A percentile compares a stretch with the other conserved stretches of the same genome.
Evolutionary conservation across 2,329 filamentous ascomycete genomes (phyloP).

Genomic region (Eurotiales sp.): DNA sequence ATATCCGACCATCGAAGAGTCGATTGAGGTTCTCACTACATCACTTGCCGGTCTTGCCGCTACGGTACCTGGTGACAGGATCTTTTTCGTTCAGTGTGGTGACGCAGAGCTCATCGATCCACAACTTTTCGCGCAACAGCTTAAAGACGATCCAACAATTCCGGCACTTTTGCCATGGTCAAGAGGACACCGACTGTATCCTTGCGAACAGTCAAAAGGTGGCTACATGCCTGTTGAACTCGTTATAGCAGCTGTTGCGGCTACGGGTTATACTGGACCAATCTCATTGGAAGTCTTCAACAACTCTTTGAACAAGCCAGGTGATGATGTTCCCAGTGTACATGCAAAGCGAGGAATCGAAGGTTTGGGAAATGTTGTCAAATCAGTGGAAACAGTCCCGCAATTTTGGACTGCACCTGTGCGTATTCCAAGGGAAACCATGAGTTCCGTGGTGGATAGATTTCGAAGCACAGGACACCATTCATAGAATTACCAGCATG

Average conservation of each 20-base stretch:
- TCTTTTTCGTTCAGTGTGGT: background rate
- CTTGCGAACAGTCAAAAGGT: background rate
- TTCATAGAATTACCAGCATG: constrained; percentile 9
- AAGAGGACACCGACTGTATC: background rate
- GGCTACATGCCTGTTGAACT: background rate
- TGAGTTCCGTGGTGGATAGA: background rate
- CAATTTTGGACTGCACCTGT: background rate
- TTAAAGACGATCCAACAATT: background rate
- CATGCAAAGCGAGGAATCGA: background rate
- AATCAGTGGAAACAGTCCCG: background rate
- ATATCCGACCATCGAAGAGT: background rate
- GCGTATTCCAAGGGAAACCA: background rate
- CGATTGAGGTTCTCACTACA: background rate
- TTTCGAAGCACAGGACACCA: background rate
- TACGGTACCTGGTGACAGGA: background rate
- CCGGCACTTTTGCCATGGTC: background rate
- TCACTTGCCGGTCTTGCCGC: background rate
- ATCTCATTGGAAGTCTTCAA: background rate
- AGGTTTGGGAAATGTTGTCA: background rate
- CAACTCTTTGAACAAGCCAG: background rate
- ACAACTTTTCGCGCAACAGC: background rate
- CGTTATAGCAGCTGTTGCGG: background rate
- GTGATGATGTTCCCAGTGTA: background rate
- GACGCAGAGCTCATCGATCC: background rate
- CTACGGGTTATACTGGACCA: background rate